Evolutionary conservation across 2,329 filamentous ascomycete species (phyloP).

Genomic region (Apiospora rasikravindrae): DNA sequence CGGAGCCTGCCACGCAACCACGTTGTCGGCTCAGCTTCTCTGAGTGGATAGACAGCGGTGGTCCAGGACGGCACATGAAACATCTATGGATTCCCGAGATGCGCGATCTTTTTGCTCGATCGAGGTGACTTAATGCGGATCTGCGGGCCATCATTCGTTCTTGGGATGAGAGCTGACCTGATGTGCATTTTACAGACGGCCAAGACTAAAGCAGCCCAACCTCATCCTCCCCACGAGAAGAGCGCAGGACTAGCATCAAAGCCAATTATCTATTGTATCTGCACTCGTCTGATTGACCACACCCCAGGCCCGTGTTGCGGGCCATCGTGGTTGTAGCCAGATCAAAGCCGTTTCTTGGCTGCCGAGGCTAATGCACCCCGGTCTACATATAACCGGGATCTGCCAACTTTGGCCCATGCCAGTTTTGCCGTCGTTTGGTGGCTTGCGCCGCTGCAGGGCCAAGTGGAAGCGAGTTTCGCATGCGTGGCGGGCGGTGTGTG

Average conservation of each 20-base stretch:
- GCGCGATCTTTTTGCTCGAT: neutral
- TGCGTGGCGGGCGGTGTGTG: neutral
- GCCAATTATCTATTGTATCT: too few species aligned
- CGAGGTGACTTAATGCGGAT: constrained; percentile 2
- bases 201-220: neutral
- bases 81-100: neutral
- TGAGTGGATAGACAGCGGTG: neutral
- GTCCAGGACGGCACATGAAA: neutral
- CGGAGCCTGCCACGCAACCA: too few species aligned
- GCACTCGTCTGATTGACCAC: neutral
- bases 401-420: neutral
- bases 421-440: neutral
- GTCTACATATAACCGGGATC: neutral
- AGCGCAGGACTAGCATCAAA: too few species aligned
- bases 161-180: neutral
- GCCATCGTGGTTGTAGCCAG: neutral
- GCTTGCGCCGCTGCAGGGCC: neutral
- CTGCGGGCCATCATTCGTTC: constrained; percentile 1
- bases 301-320: neutral
- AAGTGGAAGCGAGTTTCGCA: neutral
- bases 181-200: neutral
- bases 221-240: neutral
- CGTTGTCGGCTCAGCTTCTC: neutral
- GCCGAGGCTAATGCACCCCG: constrained; percentile 1
- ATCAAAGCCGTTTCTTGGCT: constrained; percentile 1